Conservation (phyloP, 495 filamentous ascomycete genomes). For the Daldinia vernicosa region DNA sequence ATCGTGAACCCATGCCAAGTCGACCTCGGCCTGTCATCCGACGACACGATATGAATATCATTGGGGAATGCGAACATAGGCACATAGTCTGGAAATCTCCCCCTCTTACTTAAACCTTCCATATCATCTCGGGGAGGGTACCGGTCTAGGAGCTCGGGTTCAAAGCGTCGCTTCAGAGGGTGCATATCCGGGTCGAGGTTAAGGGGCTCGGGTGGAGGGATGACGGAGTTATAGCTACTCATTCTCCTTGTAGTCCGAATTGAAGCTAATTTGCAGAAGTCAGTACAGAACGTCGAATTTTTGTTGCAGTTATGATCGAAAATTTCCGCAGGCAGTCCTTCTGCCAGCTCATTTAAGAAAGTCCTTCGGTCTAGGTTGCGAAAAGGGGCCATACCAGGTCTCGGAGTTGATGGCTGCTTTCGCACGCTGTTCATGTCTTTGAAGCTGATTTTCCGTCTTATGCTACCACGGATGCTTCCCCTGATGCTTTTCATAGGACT, state of each 20-base stretch:
- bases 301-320: conserved; percentile 44
- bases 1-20: conserved; percentile 99
- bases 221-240: conserved; percentile 98
- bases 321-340: conserved; percentile 35
- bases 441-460: conserved; percentile 86
- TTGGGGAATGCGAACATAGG: conserved; percentile 99
- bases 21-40: conserved; percentile 88
- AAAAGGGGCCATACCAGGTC: conserved; percentile 71
- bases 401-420: conserved; percentile 77
- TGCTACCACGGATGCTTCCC: conserved; percentile 71
- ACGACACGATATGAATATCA: conserved; percentile 94
- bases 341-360: conserved; percentile 36
- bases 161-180: conserved; percentile 90
- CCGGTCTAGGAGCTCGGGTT: conserved; percentile 91
- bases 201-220: conserved; percentile 89
- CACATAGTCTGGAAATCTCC: conserved; percentile 93
- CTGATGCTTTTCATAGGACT: conserved; percentile 61
- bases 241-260: conserved; percentile 87
- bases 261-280: conserved; percentile 70
- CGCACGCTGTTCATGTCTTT: conserved; percentile 95
- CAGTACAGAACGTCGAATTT: conserved; percentile 43
- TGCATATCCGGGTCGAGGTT: conserved; percentile 93
- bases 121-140: conserved; percentile 85
- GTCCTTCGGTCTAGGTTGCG: conserved; percentile 34
- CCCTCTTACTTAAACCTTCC: conserved; percentile 83